phyloP scores from a whole-genome alignment of 805 yeast genomes.

The Jamesozyma rosinii region DNA sequence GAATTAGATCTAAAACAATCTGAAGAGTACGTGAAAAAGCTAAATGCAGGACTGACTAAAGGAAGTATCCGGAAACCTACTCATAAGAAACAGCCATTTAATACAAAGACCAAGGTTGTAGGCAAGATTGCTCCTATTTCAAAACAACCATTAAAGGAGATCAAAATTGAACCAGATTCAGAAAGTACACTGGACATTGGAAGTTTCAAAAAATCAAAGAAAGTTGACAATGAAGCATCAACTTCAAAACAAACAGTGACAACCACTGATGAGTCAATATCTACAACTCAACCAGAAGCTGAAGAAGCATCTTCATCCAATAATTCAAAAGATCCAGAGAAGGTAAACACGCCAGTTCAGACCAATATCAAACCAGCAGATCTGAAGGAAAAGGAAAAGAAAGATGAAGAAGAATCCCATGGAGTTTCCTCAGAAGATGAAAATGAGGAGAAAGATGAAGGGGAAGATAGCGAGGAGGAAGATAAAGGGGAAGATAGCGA shows the following conservation, averaged over 20 bases:
- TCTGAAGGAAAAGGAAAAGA: too few relatives aligned
- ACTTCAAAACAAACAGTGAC: not conserved
- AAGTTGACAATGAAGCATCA: not conserved
- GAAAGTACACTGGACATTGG: not conserved
- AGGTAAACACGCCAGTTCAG: not conserved
- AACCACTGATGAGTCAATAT: not conserved
- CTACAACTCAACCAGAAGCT: not conserved
- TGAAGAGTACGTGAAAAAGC: conserved; percentile 21
- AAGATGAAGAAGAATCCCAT: too few relatives aligned
- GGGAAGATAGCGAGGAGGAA: not conserved
- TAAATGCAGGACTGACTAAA: conserved; percentile 5
- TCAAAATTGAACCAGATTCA: conserved; percentile 1
- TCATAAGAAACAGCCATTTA: not conserved
- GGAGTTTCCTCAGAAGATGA: too few relatives aligned
- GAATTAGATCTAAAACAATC: conserved; percentile 20
- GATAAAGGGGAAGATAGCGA: not conserved
- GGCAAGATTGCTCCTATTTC: not conserved
- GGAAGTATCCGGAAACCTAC: not conserved
- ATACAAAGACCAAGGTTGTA: not conserved
- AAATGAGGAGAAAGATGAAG: not conserved
- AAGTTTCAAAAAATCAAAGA: not conserved
- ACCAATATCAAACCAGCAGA: too few relatives aligned
- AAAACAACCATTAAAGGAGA: not conserved
- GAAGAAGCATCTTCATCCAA: not conserved
- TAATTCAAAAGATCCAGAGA: not conserved